Conservation (phyloP, 2,329 filamentous ascomycete genomes). For the Cladophialophora carrionii region DNA sequence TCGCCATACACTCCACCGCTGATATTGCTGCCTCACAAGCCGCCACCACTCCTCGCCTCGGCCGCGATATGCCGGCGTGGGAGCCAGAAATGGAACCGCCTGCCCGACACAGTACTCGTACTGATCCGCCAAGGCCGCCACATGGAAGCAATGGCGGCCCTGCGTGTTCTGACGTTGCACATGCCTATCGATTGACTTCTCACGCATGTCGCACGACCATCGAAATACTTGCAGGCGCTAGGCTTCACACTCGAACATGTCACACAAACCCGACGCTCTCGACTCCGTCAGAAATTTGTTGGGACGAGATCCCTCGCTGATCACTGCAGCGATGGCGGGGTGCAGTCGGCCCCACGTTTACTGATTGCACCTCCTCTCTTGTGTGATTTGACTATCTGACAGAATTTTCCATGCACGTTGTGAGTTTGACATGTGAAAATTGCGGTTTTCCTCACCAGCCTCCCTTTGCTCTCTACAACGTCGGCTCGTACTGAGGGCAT, state of each 20-base stretch:
- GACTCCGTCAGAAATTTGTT: slow-evolving; percentile 19
- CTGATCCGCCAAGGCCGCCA: slow-evolving; percentile 7
- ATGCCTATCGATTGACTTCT: slow-evolving; percentile 11
- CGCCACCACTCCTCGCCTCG: slow-evolving; percentile 10
- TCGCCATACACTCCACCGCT: slow-evolving; percentile 13
- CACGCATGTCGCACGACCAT: slow-evolving; percentile 10
- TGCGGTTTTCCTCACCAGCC: not conserved
- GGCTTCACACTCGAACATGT: slow-evolving; percentile 15
- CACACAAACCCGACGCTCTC: slow-evolving; percentile 12
- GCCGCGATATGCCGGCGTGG: slow-evolving; percentile 3
- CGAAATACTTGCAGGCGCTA: not conserved
- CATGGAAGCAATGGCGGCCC: not conserved
- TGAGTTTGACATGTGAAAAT: slow-evolving; percentile 25
- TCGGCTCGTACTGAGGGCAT: not conserved
- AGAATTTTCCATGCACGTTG: slow-evolving; percentile 19
- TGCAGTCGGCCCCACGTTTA: slow-evolving; percentile 21
- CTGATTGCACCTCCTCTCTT: slow-evolving; percentile 11
- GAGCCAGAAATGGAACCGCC: slow-evolving; percentile 8
- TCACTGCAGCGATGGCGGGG: slow-evolving; percentile 26
- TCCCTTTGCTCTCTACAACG: not conserved
- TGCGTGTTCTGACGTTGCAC: slow-evolving; percentile 20
- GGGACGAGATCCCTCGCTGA: slow-evolving; percentile 22
- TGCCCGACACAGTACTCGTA: not conserved
- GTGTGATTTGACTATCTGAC: slow-evolving; percentile 9
- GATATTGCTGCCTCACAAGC: slow-evolving; percentile 5